Evolutionary conservation across 1,284 basidiomycete genomes (phyloP), one percentile per base, ranked within the genome.

Genomic region (Austroboletus rostrupii): DNA sequence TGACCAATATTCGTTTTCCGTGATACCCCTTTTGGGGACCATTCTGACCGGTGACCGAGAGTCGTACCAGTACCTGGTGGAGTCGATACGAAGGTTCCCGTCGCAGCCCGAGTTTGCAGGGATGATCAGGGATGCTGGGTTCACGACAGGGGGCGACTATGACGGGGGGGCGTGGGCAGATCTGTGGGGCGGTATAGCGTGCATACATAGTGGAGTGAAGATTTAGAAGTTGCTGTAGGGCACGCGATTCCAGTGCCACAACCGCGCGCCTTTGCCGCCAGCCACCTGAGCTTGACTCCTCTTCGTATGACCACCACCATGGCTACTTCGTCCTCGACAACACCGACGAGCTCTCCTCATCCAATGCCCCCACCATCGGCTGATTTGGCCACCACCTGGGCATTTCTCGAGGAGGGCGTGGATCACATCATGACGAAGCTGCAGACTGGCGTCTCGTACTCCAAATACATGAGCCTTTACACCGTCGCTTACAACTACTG

Each of bases 401-500:
- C 76, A 10, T 96, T 90, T 69, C 84, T 97, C 57, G 83, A 87
- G 67, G 82, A 85, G 51, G 94, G 94, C 43, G 91, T 97, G 52
- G 89, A 94, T 70, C 90, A 92, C 68, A 93, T 94, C 73, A 94
- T 94, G 92, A 91, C 85, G 53, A 81, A 88, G 64, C 80, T 92
- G 35, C 86, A 92, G 59, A 81, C 85, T 16, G 94, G 94, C 53
- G 88, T 98, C 65, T 90, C 90, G 26, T 95, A 93, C 72, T 81
- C 84, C 50, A 92, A 90, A 66, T 97, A 97, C 72, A 95, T 96
- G 76, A 83, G 85, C 61, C 80, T 96, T 48, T 97, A 97, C 71
- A 93, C 91, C 48, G 88, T 92, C 38, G 90, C 91, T 10, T 97
- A 98, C 79, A 96, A 98, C 73, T 97, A 95, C 67, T 97, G 95